Percentiles rank a stretch among this genome's conserved stretches.
Conservation (phyloP, 768 basidiomycete species). For the Omphalotus guepiniiformis region DNA sequence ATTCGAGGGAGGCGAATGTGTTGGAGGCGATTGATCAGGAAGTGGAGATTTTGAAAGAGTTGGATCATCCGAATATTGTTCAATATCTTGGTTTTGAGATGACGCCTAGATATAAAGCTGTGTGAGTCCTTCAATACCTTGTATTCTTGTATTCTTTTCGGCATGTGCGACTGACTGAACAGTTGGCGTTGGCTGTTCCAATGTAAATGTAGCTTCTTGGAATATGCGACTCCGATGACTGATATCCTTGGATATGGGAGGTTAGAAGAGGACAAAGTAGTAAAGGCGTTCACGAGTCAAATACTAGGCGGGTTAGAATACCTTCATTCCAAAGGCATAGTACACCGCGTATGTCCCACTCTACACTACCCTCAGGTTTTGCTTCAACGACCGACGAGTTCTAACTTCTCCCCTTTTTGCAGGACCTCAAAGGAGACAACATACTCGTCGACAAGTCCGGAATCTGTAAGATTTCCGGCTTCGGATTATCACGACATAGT, state of each 20-base stretch:
- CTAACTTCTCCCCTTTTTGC: conserved; percentile 1
- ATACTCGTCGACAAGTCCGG: conserved; percentile 72
- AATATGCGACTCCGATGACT: conserved; percentile 78
- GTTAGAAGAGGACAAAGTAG: conserved; percentile 66
- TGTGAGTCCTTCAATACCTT: conserved; percentile 37
- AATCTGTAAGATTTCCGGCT: conserved; percentile 68
- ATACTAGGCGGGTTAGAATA: conserved; percentile 71
- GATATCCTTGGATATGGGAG: conserved; percentile 63
- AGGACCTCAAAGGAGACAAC: conserved; percentile 81
- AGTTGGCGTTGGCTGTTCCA: neutral
- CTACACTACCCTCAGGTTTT: neutral
- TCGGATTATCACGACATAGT: no score
- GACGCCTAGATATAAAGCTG: conserved; percentile 53
- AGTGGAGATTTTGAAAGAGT: conserved; percentile 69
- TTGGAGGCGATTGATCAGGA: conserved; percentile 67
- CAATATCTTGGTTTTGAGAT: conserved; percentile 74
- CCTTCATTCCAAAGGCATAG: conserved; percentile 62
- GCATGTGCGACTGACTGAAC: conserved; percentile 66
- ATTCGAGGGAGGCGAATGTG: conserved; percentile 45
- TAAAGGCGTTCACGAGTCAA: conserved; percentile 69
- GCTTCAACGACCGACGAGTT: conserved; percentile 9
- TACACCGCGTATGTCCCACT: conserved; percentile 58
- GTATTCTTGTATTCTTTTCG: conserved; percentile 38
- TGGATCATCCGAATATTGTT: conserved; percentile 77
- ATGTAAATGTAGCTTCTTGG: conserved; percentile 55